phyloP scores from a whole-genome alignment of 2,329 filamentous ascomycete species.

The Pleochaeta shiraiana region DNA sequence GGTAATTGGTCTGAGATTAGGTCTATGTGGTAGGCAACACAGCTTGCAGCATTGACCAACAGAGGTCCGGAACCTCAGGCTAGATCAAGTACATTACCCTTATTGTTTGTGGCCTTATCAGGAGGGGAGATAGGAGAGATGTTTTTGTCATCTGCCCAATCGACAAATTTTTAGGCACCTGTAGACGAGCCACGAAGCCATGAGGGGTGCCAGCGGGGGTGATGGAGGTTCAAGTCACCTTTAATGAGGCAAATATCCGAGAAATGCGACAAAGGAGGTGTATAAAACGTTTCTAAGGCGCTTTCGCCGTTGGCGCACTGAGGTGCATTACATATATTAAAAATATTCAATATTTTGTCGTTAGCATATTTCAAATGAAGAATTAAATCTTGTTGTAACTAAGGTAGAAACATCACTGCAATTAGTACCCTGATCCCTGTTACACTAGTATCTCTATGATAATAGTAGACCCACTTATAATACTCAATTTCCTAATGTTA shows the following conservation, averaged over 20 bases:
- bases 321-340: neutral
- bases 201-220: neutral
- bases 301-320: neutral
- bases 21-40: neutral
- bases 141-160: neutral
- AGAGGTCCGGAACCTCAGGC: neutral
- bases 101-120: neutral
- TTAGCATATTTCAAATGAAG: neutral
- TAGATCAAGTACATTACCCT: neutral
- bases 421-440: too few relatives aligned
- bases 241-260: neutral
- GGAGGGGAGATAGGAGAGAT: neutral
- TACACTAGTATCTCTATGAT: too few relatives aligned
- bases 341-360: neutral
- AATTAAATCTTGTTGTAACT: too few relatives aligned
- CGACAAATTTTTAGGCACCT: neutral
- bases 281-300: neutral
- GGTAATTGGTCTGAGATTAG: neutral
- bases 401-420: too few relatives aligned
- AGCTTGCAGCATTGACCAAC: neutral
- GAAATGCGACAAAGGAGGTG: neutral
- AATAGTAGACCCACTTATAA: too few relatives aligned
- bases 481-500: too few relatives aligned
- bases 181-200: neutral
- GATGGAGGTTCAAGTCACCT: constrained; percentile 1